These are phyloP conservation scores for Rasamsonia emersonii DNA, from an alignment of 2,329 filamentous ascomycete species.

Conservation along the genomic window DNA sequence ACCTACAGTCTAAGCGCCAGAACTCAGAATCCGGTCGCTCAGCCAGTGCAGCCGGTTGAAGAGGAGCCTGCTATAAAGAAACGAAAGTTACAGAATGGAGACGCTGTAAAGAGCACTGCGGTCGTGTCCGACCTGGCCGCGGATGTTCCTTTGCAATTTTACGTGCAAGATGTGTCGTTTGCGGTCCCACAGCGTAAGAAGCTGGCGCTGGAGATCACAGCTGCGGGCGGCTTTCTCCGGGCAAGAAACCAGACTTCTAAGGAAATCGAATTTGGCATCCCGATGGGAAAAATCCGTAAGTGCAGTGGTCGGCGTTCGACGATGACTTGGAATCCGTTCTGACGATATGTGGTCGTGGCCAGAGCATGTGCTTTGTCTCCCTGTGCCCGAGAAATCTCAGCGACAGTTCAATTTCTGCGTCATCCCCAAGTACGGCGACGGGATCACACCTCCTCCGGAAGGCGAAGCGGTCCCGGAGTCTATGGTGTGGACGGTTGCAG, in stretches of 20 bases:
- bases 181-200: slow-evolving; percentile 57
- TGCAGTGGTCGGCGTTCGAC: no score
- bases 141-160: slow-evolving; percentile 32
- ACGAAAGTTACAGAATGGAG: slow-evolving; percentile 40
- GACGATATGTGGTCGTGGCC: slow-evolving; percentile 2
- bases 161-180: slow-evolving; percentile 51
- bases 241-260: slow-evolving; percentile 43
- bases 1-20: slow-evolving; percentile 29
- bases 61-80: slow-evolving; percentile 38
- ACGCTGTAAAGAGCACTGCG: slow-evolving; percentile 17
- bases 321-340: no score
- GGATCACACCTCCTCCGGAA: slow-evolving; percentile 38
- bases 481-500: slow-evolving; percentile 53
- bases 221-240: slow-evolving; percentile 34
- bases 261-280: slow-evolving; percentile 46
- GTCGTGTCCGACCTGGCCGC: slow-evolving; percentile 23
- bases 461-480: slow-evolving; percentile 40
- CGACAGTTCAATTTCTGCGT: slow-evolving; percentile 56
- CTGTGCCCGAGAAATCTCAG: slow-evolving; percentile 56
- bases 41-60: slow-evolving; percentile 15
- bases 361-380: slow-evolving; percentile 53
- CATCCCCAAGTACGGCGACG: slow-evolving; percentile 45
- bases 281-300: slow-evolving; percentile 42
- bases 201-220: slow-evolving; percentile 50
- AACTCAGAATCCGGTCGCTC: slow-evolving; percentile 15